Evolutionary conservation across 1,284 basidiomycete genomes (phyloP), one percentile per base, ranked within the genome.

Genomic region (Thecaphora thlaspeos): DNA sequence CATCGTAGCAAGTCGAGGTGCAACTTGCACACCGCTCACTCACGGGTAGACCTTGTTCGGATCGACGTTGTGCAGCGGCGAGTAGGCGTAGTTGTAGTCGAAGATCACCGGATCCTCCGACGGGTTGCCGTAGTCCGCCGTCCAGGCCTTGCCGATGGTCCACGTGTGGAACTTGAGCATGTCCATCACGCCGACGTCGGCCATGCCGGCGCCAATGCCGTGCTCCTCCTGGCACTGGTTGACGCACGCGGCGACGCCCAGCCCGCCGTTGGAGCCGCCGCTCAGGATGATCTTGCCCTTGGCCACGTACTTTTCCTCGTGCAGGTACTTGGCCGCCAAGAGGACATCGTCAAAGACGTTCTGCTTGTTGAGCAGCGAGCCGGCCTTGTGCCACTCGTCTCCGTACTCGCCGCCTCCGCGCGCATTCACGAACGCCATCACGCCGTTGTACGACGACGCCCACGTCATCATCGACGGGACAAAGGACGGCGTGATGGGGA

Each of bases 341-440:
- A 76, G 54, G 11, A 68, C 63, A 48, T 91, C 89, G 70, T 90
- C 82, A 73, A 89, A 90, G 38, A 85, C 86, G 57, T 90, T 89
- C 52, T 82, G 83, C 55, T 76, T 76, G 55, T 76, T 61, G 39
- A 69, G 57, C 32, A 71, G 52, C n/a, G 59, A 54, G 1, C 73
- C 75, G 0, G 71, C 73, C 26, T 75, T 58, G 56, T 77, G 77
- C 78, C 75, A 78, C 51, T 85, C 84, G 72, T 90, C 87, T 14
- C 90, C 90, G 62, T 89, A 90, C 75, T 92, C 90, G 2, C 84
- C 83, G 9, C 90, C 90, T n/a, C 90, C 90, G 46, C 90, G 78
- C 41, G 79, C 77, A 51, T 80, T 80, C 48, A 79, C 78, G 46
- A 88, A 82, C 2, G 87, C 90, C n/a, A 87, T 81, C 15, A 90